These are phyloP conservation scores for Elsinoe batatas DNA, from an alignment of 2,329 filamentous ascomycete species.

Conservation along the genomic window DNA sequence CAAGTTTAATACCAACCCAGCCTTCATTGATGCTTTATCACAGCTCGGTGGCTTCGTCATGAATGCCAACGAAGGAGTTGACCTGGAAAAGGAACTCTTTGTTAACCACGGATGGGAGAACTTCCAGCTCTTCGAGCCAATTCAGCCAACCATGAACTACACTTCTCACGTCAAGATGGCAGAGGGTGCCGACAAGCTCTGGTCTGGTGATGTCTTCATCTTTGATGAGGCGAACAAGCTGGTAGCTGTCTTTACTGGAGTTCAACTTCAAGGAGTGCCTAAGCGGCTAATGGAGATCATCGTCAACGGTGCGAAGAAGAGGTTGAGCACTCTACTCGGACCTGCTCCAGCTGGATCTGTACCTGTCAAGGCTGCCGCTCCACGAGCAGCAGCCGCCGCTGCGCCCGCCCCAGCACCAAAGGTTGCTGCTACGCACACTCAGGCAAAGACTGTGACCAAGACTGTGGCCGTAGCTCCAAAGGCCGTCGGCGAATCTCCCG, in stretches of 20 bases:
- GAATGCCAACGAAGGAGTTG: slow-evolving; percentile 18
- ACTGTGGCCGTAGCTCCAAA: slow-evolving; percentile 17
- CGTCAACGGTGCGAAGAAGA: slow-evolving; percentile 17
- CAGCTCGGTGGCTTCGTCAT: slow-evolving; percentile 22
- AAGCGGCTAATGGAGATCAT: slow-evolving; percentile 19
- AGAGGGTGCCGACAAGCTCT: slow-evolving; percentile 25
- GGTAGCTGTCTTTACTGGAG: slow-evolving; percentile 26
- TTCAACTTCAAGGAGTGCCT: slow-evolving; percentile 19
- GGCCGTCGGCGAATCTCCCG: slow-evolving; percentile 24
- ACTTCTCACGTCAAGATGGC: slow-evolving; percentile 23
- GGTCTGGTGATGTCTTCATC: slow-evolving; percentile 26
- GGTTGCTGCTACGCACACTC: slow-evolving; percentile 11
- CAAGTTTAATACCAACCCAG: slow-evolving; percentile 18
- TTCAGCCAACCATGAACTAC: slow-evolving; percentile 23
- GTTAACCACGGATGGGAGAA: slow-evolving; percentile 28
- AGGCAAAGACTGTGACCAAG: slow-evolving; percentile 6
- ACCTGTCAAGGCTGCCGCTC: slow-evolving; percentile 5
- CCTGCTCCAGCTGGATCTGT: background rate
- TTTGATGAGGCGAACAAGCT: slow-evolving; percentile 25
- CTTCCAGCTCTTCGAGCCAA: slow-evolving; percentile 21
- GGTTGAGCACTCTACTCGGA: background rate
- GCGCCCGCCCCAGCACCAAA: background rate
- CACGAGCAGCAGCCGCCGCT: background rate
- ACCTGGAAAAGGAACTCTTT: slow-evolving; percentile 26
- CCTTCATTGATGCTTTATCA: slow-evolving; percentile 31